Conservation (phyloP, 441 rosid genomes). For the Biscutella laevigata region DNA sequence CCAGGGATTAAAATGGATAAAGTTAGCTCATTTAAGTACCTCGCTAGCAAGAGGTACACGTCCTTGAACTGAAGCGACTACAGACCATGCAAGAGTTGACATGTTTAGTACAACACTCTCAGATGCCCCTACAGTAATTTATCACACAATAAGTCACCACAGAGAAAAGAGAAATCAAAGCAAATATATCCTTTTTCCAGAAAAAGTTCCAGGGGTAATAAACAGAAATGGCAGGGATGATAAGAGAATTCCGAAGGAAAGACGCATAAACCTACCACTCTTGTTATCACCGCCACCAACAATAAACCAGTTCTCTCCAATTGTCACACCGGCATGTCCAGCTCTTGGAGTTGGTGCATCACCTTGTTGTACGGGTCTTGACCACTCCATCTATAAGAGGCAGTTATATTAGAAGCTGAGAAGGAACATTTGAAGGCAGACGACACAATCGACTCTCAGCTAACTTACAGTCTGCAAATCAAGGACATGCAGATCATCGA, state of each 20-base stretch:
- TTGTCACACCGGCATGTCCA: conserved; percentile 92
- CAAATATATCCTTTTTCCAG: background rate
- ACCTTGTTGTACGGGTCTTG: conserved; percentile 88
- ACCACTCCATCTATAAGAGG: conserved; percentile 86
- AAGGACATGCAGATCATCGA: conserved; percentile 90
- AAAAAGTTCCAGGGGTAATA: background rate
- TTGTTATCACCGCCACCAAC: conserved; percentile 98
- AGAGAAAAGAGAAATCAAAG: background rate
- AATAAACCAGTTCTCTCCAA: conserved; percentile 98
- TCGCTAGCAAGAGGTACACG: conserved; percentile 96
- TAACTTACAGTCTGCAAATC: conserved; percentile 86
- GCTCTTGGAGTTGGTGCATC: conserved; percentile 86
- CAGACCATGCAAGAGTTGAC: conserved; percentile 97
- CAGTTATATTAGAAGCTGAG: conserved; percentile 13
- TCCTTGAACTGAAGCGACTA: conserved; percentile 73
- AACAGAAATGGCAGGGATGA: background rate
- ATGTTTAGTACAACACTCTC: conserved; percentile 92
- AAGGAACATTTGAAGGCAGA: conserved; percentile 4
- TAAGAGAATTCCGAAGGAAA: conserved; percentile 10
- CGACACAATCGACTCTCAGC: conserved; percentile 16
- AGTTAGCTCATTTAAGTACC: conserved; percentile 38
- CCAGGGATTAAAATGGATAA: background rate
- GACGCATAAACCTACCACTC: conserved; percentile 50
- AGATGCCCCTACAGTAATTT: conserved; percentile 62
- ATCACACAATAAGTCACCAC: conserved; percentile 8